Conservation (phyloP, 176 grass and related monocot species). For the Ampelocalamus luodianensis region DNA sequence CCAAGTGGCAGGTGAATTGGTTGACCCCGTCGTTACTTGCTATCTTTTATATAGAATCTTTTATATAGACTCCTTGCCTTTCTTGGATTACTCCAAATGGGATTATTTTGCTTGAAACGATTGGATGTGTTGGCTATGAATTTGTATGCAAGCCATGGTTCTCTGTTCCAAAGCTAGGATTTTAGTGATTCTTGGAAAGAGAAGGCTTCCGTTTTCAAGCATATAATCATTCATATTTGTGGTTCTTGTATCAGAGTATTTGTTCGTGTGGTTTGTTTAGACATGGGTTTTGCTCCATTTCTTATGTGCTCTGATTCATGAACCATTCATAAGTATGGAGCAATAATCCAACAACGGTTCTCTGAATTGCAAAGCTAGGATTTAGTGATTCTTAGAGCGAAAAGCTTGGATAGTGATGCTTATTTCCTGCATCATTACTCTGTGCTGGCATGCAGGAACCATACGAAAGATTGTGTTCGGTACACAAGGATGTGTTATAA, state of each 20-base stretch:
- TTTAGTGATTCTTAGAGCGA: background rate
- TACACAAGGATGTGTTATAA: background rate
- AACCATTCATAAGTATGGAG: background rate
- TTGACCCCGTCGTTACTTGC: background rate
- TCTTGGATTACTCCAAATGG: background rate
- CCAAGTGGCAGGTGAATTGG: constrained; percentile 75
- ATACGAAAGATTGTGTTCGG: background rate
- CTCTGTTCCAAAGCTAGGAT: too few species aligned
- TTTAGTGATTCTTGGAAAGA: too few species aligned
- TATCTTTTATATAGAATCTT: background rate
- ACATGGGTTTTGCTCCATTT: background rate
- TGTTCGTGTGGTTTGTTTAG: background rate
- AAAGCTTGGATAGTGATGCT: background rate
- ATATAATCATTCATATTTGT: background rate
- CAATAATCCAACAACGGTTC: background rate
- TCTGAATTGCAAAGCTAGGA: background rate
- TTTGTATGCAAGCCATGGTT: background rate
- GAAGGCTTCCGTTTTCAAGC: background rate
- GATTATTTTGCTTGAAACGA: background rate
- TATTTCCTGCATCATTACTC: background rate
- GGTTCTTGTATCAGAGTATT: background rate
- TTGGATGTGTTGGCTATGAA: background rate
- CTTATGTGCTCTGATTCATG: background rate
- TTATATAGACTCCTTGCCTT: background rate
- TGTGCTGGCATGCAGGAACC: background rate